Evolutionary conservation across 768 basidiomycete genomes (phyloP).

Genomic region (Phaffia tasmanica): DNA sequence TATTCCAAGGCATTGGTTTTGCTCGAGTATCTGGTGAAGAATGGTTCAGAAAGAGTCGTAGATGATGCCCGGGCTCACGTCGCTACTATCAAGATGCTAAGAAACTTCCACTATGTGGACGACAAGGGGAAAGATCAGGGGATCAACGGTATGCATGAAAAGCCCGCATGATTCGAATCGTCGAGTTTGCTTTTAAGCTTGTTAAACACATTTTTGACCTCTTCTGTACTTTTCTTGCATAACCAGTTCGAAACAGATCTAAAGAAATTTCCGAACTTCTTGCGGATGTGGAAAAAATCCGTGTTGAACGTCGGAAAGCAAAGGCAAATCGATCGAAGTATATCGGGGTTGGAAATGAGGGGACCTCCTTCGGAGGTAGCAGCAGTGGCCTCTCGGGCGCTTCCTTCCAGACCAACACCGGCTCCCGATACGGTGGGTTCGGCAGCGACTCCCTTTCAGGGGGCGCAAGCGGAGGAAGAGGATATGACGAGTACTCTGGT

Average conservation of each 20-base stretch:
- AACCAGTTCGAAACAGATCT: conserved; percentile 80
- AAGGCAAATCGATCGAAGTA: conserved; percentile 86
- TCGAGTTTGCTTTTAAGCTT: conserved; percentile 23
- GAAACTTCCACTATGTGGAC: conserved; percentile 96
- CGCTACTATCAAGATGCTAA: conserved; percentile 90
- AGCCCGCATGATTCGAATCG: neutral
- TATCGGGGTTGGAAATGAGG: conserved; percentile 71
- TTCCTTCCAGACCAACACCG: conserved; percentile 47
- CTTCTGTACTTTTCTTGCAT: conserved; percentile 2
- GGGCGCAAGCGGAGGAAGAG: conserved; percentile 31
- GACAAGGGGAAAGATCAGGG: conserved; percentile 99
- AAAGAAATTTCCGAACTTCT: conserved; percentile 86
- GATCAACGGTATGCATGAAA: conserved; percentile 60
- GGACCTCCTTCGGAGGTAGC: conserved; percentile 31
- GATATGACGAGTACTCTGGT: conserved; percentile 28
- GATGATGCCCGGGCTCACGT: conserved; percentile 93
- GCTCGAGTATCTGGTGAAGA: conserved; percentile 89
- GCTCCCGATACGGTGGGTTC: conserved; percentile 57
- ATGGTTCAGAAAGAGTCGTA: conserved; percentile 93
- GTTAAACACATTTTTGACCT: neutral
- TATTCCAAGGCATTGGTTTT: conserved; percentile 66
- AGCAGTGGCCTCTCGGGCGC: conserved; percentile 26
- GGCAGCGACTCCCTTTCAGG: conserved; percentile 46
- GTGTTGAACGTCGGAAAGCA: conserved; percentile 79
- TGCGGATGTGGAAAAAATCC: conserved; percentile 79